Percentiles rank a stretch among this genome's conserved stretches.
phyloP scores from a whole-genome alignment of 2,329 filamentous ascomycete genomes.

The Fusarium euwallaceae region DNA sequence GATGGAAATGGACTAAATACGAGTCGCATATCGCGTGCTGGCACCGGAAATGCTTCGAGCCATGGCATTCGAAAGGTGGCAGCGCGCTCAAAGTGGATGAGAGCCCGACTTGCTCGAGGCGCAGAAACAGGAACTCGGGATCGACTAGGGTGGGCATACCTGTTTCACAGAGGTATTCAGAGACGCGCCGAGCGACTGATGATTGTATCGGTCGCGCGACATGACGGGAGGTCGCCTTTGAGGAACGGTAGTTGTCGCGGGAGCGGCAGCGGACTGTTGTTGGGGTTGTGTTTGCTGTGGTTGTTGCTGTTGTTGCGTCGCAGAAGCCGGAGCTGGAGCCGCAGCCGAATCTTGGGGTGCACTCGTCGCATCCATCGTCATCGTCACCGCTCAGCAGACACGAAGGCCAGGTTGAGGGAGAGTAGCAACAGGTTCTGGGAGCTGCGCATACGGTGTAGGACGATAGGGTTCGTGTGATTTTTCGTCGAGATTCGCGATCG shows the following conservation, averaged over 20 bases:
- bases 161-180: slow-evolving; percentile 77
- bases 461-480: slow-evolving; percentile 21
- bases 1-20: slow-evolving; percentile 10
- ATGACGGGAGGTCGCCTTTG: slow-evolving; percentile 46
- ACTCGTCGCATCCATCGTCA: slow-evolving; percentile 46
- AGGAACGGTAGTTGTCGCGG: slow-evolving; percentile 32
- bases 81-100: slow-evolving; percentile 14
- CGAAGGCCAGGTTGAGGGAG: slow-evolving; percentile 23
- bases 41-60: neutral
- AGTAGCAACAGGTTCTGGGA: slow-evolving; percentile 16
- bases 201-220: slow-evolving; percentile 67
- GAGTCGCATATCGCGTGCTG: slow-evolving; percentile 3
- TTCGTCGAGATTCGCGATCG: slow-evolving; percentile 33
- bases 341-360: slow-evolving; percentile 36
- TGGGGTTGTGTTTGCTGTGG: slow-evolving; percentile 31
- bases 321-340: slow-evolving; percentile 17
- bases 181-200: slow-evolving; percentile 75
- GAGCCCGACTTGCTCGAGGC: slow-evolving; percentile 10
- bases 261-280: slow-evolving; percentile 18
- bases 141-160: slow-evolving; percentile 59
- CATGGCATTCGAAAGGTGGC: neutral
- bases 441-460: slow-evolving; percentile 34
- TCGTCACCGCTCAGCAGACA: slow-evolving; percentile 30
- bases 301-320: slow-evolving; percentile 23
- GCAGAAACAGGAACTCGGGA: slow-evolving; percentile 14